Percentiles rank a stretch among this genome's conserved stretches.
phyloP scores from a whole-genome alignment of 371 early-diverging fungal species.

The Rhizopus arrhizus region DNA sequence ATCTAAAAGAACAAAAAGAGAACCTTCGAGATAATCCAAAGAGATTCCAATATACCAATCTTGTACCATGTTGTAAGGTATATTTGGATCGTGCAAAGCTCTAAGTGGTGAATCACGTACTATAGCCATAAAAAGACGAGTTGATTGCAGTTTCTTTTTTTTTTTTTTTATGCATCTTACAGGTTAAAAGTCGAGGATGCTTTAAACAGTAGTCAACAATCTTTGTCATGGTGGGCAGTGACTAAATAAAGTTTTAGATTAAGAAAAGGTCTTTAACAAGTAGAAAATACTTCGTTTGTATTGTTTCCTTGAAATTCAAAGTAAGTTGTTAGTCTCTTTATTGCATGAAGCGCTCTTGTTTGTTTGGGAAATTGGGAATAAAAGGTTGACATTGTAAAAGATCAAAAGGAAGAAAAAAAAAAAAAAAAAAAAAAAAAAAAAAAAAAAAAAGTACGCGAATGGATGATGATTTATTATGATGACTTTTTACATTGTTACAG shows the following conservation, averaged over 20 bases:
- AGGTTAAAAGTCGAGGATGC: conserved; percentile 16
- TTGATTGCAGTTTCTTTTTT: too few species aligned
- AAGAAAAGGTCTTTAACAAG: not conserved
- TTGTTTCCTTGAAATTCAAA: conserved; percentile 15
- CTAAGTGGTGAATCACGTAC: conserved; percentile 25
- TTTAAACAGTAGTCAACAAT: conserved; percentile 22
- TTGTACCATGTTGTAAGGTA: conserved; percentile 17
- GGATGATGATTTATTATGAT: not conserved
- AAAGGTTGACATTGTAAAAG: too few species aligned
- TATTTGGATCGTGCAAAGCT: conserved; percentile 13
- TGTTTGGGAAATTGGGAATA: conserved; percentile 8
- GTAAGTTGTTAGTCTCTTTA: conserved; percentile 11
- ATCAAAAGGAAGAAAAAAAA: not conserved
- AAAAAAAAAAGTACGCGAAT: not conserved
- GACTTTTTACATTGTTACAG: not conserved
- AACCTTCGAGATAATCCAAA: conserved; percentile 21
- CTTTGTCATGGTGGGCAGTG: conserved; percentile 23
- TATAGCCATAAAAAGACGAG: not conserved
- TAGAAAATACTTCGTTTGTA: conserved; percentile 15
- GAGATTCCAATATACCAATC: conserved; percentile 25
- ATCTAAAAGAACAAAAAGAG: conserved; percentile 8
- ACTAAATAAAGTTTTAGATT: conserved; percentile 4
- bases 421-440: not conserved
- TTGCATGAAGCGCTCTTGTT: conserved; percentile 16
- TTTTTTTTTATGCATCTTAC: conserved; percentile 1